Evolutionary conservation across 305 asterid species (phyloP).

Genomic region (Fraxinus latifolia): DNA sequence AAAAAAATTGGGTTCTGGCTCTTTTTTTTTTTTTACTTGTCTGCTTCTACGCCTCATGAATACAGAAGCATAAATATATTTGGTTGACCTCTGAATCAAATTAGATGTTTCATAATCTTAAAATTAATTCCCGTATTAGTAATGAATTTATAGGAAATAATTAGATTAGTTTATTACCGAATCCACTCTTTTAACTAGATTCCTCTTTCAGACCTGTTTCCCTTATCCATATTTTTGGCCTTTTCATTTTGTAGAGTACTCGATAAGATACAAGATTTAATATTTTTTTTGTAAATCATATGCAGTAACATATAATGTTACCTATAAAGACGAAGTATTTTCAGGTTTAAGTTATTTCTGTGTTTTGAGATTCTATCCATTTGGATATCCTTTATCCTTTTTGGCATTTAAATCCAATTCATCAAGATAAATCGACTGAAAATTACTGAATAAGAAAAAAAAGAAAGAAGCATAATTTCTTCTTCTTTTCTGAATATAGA

Average conservation of each 20-base stretch:
- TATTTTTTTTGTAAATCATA: neutral
- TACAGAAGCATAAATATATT: neutral
- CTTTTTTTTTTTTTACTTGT: neutral
- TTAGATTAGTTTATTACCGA: neutral
- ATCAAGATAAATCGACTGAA: slow-evolving; percentile 19
- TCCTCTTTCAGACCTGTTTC: neutral
- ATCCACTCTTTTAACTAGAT: neutral
- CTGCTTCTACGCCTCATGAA: neutral
- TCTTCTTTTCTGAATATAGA: neutral
- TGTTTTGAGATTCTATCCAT: slow-evolving; percentile 24
- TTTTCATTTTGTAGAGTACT: neutral
- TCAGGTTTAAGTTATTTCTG: slow-evolving; percentile 17
- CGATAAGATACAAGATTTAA: neutral
- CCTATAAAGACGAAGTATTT: slow-evolving; percentile 19
- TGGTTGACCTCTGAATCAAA: neutral
- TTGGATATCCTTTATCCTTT: slow-evolving; percentile 11
- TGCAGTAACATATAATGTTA: neutral
- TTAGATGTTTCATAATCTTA: neutral
- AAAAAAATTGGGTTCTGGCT: neutral
- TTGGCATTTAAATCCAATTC: slow-evolving; percentile 24
- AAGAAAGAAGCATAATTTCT: neutral
- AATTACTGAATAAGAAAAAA: slow-evolving; percentile 20
- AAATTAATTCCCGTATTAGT: neutral
- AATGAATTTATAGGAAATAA: neutral
- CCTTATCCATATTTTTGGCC: neutral